Base-by-base conservation (phyloP, 2,329 filamentous ascomycete genomes). In the Metarhizium robertsii region DNA sequence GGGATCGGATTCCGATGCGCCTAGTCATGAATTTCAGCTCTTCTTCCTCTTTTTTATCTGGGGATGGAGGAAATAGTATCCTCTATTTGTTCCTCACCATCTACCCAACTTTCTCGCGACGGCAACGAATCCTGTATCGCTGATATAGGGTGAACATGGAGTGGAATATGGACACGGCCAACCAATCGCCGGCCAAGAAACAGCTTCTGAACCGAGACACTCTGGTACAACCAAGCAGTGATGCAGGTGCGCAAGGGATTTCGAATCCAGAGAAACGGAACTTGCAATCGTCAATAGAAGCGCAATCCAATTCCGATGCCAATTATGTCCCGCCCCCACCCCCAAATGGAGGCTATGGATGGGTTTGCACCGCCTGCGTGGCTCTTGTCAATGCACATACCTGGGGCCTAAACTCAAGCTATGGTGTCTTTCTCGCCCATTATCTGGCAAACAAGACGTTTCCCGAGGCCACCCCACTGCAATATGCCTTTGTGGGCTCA, bases 401-500 rank as follows among this genome's bases (percentile, higher is more conserved):
- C 1, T 90, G 87, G 87, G 87, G 87, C 7, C 72, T 90, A 58
- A 90, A 90, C 66, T 69, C 69, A 36, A 70, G 63, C 57, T 72
- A 72, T 49, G 67, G 68, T 45, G 77, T 83, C 40, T 84, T 83
- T 61, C 72, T 83, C 4, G 79, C 80, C 4, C 75, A 81, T 61
- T 82, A 81, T 57, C 71, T 83, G 16, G 73, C 77, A 18, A 79
- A 79, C 51, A 73, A 83, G 53, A 75, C 77, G 25, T 90, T 87
- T 59, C 78, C 82, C 0, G 81, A 79, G 14, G 80, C 86, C 2
- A 83, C 80, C 0, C 71, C 79, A 2, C 77, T 92, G 2, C 78
- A 84, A 6, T 92, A 86, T 68, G 88, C 88, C 45, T 91, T 92
- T 65, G 78, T 92, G n/a, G 88, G 88, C 32, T 63, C 61, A 4